These are phyloP conservation scores for Aureobasidium sp. DNA, from an alignment of 2,329 filamentous ascomycete species.

Conservation along the genomic window DNA sequence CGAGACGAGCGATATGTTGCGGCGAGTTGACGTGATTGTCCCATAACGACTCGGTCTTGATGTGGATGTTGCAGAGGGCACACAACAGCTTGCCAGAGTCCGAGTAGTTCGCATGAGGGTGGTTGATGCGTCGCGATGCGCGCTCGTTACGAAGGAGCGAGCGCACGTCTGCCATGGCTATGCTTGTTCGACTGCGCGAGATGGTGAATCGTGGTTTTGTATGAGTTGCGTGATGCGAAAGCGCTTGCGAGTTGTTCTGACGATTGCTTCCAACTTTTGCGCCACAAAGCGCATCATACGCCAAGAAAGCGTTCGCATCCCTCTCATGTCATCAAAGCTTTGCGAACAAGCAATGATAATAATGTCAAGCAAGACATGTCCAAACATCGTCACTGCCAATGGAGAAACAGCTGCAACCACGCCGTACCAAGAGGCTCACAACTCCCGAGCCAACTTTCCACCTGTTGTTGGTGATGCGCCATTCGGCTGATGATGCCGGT, in stretches of 20 bases:
- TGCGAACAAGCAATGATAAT: no score
- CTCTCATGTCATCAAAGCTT: background rate
- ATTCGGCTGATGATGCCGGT: background rate
- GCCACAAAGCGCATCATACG: slow-evolving; percentile 9
- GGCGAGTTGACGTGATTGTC: slow-evolving; percentile 52
- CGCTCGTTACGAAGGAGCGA: slow-evolving; percentile 73
- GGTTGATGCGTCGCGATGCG: slow-evolving; percentile 63
- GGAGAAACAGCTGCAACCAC: no score
- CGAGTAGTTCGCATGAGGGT: slow-evolving; percentile 62
- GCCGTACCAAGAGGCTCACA: no score
- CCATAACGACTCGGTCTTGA: slow-evolving; percentile 64
- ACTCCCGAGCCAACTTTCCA: no score
- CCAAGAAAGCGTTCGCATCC: background rate
- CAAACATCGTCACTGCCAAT: background rate
- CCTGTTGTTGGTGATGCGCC: no score
- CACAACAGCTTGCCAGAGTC: slow-evolving; percentile 62
- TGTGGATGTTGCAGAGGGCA: slow-evolving; percentile 55
- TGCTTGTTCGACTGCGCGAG: background rate
- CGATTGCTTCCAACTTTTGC: slow-evolving; percentile 11
- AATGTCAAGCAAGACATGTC: background rate
- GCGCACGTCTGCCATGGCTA: slow-evolving; percentile 67
- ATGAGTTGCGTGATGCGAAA: background rate
- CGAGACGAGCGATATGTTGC: slow-evolving; percentile 38
- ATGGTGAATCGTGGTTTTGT: background rate
- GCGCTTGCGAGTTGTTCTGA: background rate